Percentiles rank a stretch among this genome's conserved stretches.
Conservation (phyloP, 768 basidiomycete species). For the Russula sp. region DNA sequence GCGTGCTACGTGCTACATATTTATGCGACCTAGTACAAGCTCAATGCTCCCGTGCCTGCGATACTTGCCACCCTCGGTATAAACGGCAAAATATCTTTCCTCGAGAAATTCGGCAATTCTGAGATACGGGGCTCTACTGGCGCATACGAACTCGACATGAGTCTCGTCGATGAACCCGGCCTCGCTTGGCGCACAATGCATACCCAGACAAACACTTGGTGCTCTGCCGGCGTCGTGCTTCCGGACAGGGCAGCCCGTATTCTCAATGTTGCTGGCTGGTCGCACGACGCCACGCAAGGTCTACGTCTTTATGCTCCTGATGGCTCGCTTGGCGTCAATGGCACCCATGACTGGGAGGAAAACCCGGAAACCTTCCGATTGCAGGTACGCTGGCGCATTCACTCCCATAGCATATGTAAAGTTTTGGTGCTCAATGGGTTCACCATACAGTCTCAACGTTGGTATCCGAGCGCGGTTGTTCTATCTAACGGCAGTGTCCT, state of each 20-base stretch:
- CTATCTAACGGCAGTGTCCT: constrained; percentile 72
- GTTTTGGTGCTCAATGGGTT: background rate
- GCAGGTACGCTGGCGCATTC: constrained; percentile 46
- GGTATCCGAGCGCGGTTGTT: constrained; percentile 69
- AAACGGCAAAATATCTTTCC: constrained; percentile 78
- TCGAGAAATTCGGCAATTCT: constrained; percentile 70
- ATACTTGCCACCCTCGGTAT: constrained; percentile 72
- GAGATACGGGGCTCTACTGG: constrained; percentile 66
- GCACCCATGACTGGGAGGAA: constrained; percentile 80
- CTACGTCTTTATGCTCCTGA: constrained; percentile 71
- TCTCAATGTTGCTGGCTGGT: constrained; percentile 70
- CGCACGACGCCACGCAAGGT: constrained; percentile 66
- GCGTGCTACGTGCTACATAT: background rate
- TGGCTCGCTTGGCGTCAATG: constrained; percentile 62
- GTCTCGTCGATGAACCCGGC: constrained; percentile 44
- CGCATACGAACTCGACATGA: constrained; percentile 73
- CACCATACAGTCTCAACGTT: constrained; percentile 50
- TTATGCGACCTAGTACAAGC: constrained; percentile 37
- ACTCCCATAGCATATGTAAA: background rate
- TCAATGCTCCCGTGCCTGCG: constrained; percentile 64
- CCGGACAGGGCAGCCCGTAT: constrained; percentile 70
- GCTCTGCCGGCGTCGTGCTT: constrained; percentile 67
- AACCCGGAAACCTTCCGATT: constrained; percentile 50
- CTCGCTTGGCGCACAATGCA: constrained; percentile 75
- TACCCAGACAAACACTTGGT: constrained; percentile 74